Evolutionary conservation across 768 basidiomycete genomes (phyloP).

Genomic region (Leccinum variicolor): DNA sequence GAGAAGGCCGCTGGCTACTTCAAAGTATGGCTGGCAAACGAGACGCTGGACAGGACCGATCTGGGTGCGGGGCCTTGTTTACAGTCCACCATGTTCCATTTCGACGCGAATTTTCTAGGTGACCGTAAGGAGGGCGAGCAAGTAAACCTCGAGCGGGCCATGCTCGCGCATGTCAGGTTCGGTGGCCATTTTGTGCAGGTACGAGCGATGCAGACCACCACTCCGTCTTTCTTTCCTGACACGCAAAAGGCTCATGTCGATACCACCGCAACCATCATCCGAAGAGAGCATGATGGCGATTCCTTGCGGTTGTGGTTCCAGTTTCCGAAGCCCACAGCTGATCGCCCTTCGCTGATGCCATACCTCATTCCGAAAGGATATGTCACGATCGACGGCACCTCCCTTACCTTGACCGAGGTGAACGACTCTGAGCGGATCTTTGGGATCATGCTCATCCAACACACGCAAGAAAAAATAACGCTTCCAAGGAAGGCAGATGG

Average conservation of each 20-base stretch:
- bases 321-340: constrained; percentile 55
- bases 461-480: constrained; percentile 87
- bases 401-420: constrained; percentile 85
- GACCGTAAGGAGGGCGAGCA: constrained; percentile 73
- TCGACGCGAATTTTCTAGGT: constrained; percentile 43
- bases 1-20: constrained; percentile 71
- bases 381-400: constrained; percentile 90
- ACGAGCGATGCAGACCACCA: constrained; percentile 11
- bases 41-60: constrained; percentile 89
- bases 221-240: background rate
- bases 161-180: constrained; percentile 87
- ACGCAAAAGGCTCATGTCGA: constrained; percentile 85
- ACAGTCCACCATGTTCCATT: background rate
- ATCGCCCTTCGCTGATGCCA: constrained; percentile 62
- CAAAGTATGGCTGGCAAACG: constrained; percentile 93
- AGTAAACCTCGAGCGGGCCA: constrained; percentile 92
- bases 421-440: constrained; percentile 61
- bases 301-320: constrained; percentile 84
- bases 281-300: constrained; percentile 72
- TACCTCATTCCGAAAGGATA: constrained; percentile 95
- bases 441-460: constrained; percentile 92
- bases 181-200: constrained; percentile 99
- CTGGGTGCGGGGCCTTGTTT: constrained; percentile 52
- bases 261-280: constrained; percentile 73
- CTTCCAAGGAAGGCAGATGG: constrained; percentile 73